A percentile compares a stretch with the other conserved stretches of the same genome.
Conservation (phyloP, 257 asterid species). For the Sherardia arvensis region DNA sequence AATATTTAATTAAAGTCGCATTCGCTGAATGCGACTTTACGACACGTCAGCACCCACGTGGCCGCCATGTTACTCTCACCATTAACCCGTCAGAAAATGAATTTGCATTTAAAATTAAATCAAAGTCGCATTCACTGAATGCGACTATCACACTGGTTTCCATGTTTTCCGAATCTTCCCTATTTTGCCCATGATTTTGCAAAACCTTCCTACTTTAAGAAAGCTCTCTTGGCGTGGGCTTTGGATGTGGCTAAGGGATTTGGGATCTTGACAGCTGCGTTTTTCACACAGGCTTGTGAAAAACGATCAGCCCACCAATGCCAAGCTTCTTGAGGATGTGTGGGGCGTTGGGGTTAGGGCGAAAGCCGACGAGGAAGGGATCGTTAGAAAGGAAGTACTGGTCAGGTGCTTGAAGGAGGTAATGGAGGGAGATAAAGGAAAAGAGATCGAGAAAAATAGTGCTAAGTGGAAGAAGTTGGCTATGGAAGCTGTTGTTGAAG, state of each 20-base stretch:
- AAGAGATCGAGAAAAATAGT: conserved; percentile 31
- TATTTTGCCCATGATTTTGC: too few species aligned
- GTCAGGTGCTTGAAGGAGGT: conserved; percentile 30
- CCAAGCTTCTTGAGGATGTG: conserved; percentile 42
- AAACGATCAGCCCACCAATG: conserved; percentile 61
- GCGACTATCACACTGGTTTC: too few species aligned
- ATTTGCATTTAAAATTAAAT: too few species aligned
- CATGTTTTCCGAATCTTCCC: too few species aligned
- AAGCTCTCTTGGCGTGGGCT: conserved; percentile 69
- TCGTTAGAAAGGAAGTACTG: conserved; percentile 38
- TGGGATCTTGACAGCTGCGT: conserved; percentile 37
- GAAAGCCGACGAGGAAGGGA: conserved; percentile 42
- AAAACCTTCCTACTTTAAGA: too few species aligned
- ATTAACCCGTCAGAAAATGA: too few species aligned
- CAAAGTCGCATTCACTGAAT: too few species aligned
- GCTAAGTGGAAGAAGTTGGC: conserved; percentile 39
- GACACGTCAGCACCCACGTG: too few species aligned
- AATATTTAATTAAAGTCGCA: too few species aligned
- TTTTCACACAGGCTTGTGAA: conserved; percentile 55
- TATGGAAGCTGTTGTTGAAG: conserved; percentile 31
- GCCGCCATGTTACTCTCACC: too few species aligned
- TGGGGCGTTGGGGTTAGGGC: conserved; percentile 52
- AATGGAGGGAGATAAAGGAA: conserved; percentile 38
- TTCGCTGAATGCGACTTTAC: too few species aligned
- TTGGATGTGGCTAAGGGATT: conserved; percentile 42